Evolutionary conservation across 495 filamentous ascomycete genomes (phyloP).

Genomic region (Alectoria sarmentosa): DNA sequence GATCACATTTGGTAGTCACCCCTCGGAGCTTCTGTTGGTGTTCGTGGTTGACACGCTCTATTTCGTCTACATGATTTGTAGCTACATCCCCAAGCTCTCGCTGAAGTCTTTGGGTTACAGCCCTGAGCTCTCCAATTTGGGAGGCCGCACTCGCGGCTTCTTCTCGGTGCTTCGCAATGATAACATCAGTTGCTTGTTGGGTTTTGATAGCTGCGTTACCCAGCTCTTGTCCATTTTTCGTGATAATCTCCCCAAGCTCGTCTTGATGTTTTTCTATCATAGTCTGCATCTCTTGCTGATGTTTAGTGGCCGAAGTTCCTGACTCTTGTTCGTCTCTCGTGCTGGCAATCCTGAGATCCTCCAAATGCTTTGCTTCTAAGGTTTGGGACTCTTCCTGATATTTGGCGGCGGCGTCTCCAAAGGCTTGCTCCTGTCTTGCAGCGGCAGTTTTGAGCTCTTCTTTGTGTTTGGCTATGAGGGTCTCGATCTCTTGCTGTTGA

Average conservation of each 20-base stretch:
- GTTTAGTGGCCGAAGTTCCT: constrained; percentile 10
- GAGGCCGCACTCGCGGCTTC: constrained; percentile 7
- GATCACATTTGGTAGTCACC: not conserved
- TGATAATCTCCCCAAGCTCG: not conserved
- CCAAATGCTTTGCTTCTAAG: not conserved
- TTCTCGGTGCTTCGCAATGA: not conserved
- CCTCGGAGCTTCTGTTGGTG: not conserved
- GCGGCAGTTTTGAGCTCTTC: constrained; percentile 8
- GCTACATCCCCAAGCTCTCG: constrained; percentile 11
- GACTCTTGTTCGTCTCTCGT: constrained; percentile 1
- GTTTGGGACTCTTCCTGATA: not conserved
- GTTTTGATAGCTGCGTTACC: not conserved
- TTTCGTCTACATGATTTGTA: constrained; percentile 11
- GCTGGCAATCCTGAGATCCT: not conserved
- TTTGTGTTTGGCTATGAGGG: constrained; percentile 8
- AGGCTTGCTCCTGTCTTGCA: constrained; percentile 16
- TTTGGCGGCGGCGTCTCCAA: constrained; percentile 3
- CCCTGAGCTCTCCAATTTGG: constrained; percentile 3
- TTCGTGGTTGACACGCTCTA: constrained; percentile 1
- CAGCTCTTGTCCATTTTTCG: constrained; percentile 1
- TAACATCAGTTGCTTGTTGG: not conserved
- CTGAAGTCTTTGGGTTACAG: not conserved
- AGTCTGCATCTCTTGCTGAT: constrained; percentile 13
- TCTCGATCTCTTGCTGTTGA: constrained; percentile 8
- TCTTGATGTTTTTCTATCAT: constrained; percentile 2